These are phyloP conservation scores for Cephaloascus albidus DNA, from an alignment of 805 yeast species.

Conservation along the genomic window DNA sequence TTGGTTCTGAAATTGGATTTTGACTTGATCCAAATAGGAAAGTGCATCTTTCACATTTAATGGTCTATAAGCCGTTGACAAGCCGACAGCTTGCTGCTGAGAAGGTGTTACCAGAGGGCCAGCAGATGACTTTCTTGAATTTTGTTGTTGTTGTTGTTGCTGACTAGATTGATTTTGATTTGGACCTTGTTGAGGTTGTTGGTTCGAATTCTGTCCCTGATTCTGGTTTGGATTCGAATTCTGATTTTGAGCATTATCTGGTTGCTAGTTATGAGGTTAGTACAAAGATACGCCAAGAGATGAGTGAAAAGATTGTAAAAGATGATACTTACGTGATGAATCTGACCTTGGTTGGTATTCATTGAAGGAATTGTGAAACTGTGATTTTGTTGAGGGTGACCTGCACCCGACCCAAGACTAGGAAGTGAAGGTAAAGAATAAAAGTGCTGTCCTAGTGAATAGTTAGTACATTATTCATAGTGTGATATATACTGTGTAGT, in stretches of 20 bases:
- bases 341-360: constrained; percentile 21
- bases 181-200: constrained; percentile 8
- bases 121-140: constrained; percentile 14
- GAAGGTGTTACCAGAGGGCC: constrained; percentile 10
- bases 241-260: constrained; percentile 9
- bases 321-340: no score
- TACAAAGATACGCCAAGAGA: no score
- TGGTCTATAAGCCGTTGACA: constrained; percentile 54
- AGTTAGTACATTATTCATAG: constrained; percentile 13
- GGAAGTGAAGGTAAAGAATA: constrained; percentile 46
- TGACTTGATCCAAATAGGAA: constrained; percentile 91
- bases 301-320: no score
- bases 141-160: constrained; percentile 12
- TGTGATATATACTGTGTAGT: neutral
- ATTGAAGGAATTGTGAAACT: constrained; percentile 40
- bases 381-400: constrained; percentile 29
- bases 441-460: constrained; percentile 30
- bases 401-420: constrained; percentile 31
- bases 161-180: constrained; percentile 7
- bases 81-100: constrained; percentile 6
- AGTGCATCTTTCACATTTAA: constrained; percentile 94
- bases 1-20: constrained; percentile 81
- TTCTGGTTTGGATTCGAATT: constrained; percentile 14
- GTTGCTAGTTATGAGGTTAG: no score
- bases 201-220: constrained; percentile 12